Conservation (phyloP, 2,329 filamentous ascomycete species). For the Xylaria sp. region DNA sequence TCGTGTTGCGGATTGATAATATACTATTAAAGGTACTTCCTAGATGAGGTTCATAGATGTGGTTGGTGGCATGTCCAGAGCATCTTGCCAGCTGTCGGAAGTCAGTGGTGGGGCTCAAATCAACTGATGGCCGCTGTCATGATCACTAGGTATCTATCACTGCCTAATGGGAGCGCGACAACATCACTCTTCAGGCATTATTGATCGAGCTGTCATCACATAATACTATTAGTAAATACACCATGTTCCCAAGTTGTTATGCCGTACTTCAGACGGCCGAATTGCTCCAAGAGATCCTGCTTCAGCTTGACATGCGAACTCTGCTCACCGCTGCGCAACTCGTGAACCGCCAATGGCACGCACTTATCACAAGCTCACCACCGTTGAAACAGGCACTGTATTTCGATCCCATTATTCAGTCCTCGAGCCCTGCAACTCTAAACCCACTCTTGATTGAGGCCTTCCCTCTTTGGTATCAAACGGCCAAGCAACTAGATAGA, state of each 20-base stretch:
- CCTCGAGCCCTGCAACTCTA: neutral
- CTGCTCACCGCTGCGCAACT: constrained; percentile 20
- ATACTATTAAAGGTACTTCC: neutral
- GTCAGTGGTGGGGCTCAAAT: neutral
- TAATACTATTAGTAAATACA: neutral
- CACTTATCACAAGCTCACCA: constrained; percentile 18
- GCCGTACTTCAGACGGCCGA: constrained; percentile 18
- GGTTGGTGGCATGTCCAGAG: constrained; percentile 6
- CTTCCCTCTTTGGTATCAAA: constrained; percentile 14
- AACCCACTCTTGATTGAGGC: constrained; percentile 14
- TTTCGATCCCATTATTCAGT: neutral
- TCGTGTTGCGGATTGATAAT: neutral
- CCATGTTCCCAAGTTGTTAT: constrained; percentile 4
- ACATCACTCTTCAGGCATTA: neutral
- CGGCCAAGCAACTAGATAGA: neutral
- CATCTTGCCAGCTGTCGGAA: constrained; percentile 15
- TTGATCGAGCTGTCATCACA: neutral
- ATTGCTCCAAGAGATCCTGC: constrained; percentile 21
- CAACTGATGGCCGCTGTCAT: neutral
- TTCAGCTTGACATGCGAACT: constrained; percentile 25
- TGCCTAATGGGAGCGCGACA: too few relatives aligned
- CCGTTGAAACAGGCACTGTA: constrained; percentile 16
- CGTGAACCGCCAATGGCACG: constrained; percentile 26
- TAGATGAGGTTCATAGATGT: neutral
- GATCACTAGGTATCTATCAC: neutral